phyloP scores from a whole-genome alignment of 306 rosid genomes.

The Cyclanthera cordifolia region DNA sequence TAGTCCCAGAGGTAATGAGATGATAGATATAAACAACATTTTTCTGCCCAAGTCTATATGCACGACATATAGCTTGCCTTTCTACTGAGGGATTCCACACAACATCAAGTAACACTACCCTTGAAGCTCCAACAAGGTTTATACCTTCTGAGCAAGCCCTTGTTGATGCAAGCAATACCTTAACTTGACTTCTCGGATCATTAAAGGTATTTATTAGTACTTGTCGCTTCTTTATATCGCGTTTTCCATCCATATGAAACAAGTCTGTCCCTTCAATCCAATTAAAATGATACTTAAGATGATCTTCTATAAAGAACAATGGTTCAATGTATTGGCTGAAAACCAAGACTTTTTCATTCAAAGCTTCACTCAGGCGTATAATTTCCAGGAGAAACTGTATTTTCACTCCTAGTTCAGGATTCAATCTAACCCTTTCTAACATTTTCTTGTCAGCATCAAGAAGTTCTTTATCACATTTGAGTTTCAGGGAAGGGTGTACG shows the following conservation, averaged over 20 bases:
- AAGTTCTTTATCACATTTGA: neutral
- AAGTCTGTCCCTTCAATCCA: constrained; percentile 44
- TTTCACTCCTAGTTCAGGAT: constrained; percentile 40
- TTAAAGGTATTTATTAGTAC: constrained; percentile 36
- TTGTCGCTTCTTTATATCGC: constrained; percentile 32
- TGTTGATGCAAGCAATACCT: constrained; percentile 46
- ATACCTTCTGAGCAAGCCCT: constrained; percentile 57
- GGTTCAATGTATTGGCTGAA: constrained; percentile 47
- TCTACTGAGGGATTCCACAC: constrained; percentile 65
- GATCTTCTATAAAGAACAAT: constrained; percentile 24
- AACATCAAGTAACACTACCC: constrained; percentile 58
- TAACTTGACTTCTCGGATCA: constrained; percentile 30
- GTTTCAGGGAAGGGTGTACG: constrained; percentile 44
- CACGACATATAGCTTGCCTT: constrained; percentile 56
- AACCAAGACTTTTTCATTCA: constrained; percentile 50
- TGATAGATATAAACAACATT: constrained; percentile 41
- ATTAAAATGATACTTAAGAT: constrained; percentile 23
- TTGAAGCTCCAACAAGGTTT: constrained; percentile 57
- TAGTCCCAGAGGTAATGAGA: constrained; percentile 40
- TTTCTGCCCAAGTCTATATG: constrained; percentile 52
- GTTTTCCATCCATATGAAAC: constrained; percentile 34
- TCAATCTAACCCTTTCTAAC: constrained; percentile 9
- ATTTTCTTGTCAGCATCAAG: neutral
- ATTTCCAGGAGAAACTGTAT: constrained; percentile 37
- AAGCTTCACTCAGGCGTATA: constrained; percentile 25